These are phyloP conservation scores for Rhynchosporium secalis DNA, from an alignment of 2,329 filamentous ascomycete species.

Conservation along the genomic window DNA sequence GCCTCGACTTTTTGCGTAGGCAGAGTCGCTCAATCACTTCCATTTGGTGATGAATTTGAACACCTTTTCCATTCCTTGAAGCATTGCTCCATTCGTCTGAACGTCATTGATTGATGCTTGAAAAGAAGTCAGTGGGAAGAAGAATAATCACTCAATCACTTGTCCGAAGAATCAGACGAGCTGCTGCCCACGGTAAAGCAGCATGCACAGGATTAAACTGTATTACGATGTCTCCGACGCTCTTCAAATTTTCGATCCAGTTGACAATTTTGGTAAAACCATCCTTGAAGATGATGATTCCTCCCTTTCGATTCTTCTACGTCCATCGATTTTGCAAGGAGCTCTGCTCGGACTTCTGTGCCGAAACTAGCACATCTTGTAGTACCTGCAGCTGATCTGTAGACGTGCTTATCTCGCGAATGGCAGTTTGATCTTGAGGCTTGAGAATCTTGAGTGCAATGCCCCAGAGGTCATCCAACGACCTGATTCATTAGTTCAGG, in stretches of 20 bases:
- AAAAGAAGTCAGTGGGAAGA: neutral
- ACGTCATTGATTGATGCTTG: constrained; percentile 10
- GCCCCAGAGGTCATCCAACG: neutral
- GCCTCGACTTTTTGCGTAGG: neutral
- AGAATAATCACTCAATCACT: neutral
- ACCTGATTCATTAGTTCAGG: neutral
- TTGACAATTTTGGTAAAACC: constrained; percentile 19
- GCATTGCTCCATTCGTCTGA: constrained; percentile 16
- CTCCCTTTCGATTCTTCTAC: constrained; percentile 17
- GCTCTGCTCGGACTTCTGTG: neutral
- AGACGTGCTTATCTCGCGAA: neutral
- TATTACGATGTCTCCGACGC: constrained; percentile 17
- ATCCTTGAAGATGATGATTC: constrained; percentile 19
- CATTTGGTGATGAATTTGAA: constrained; percentile 20
- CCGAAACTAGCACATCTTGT: constrained; percentile 1
- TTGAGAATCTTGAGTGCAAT: neutral
- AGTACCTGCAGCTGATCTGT: constrained; percentile 6
- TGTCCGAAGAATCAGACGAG: constrained; percentile 1
- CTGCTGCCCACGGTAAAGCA: constrained; percentile 25
- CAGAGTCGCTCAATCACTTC: constrained; percentile 22
- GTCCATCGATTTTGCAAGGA: constrained; percentile 20
- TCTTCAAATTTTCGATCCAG: constrained; percentile 24
- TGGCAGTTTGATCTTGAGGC: neutral
- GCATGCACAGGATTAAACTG: constrained; percentile 25
- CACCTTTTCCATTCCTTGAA: constrained; percentile 20